Conservation (phyloP, 805 yeast species). For the Saturnispora bothae region DNA sequence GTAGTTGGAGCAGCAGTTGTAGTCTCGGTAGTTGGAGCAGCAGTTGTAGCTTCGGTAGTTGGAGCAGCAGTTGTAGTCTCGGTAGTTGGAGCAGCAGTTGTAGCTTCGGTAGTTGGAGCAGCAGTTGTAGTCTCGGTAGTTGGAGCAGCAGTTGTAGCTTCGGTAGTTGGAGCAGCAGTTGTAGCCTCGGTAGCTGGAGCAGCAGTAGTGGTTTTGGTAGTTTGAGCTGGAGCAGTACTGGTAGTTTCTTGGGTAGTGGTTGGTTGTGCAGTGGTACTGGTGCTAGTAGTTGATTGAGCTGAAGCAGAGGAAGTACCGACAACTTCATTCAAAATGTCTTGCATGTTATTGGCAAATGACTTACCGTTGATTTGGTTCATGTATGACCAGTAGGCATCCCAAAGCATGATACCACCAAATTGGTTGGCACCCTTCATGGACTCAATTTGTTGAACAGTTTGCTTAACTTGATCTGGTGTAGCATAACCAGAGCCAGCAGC, state of each 20-base stretch:
- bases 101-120: too few species aligned
- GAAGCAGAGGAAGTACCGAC: constrained; percentile 9
- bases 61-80: constrained; percentile 13
- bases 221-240: constrained; percentile 9
- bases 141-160: not conserved
- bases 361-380: constrained; percentile 10
- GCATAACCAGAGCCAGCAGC: constrained; percentile 53
- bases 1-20: not conserved
- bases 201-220: constrained; percentile 2
- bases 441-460: constrained; percentile 25
- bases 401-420: constrained; percentile 68
- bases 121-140: not conserved
- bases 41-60: constrained; percentile 15
- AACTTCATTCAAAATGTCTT: constrained; percentile 10
- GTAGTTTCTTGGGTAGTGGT: constrained; percentile 9
- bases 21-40: constrained; percentile 2
- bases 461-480: constrained; percentile 31
- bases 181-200: constrained; percentile 12
- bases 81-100: constrained; percentile 5
- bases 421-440: constrained; percentile 24
- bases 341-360: constrained; percentile 11
- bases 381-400: constrained; percentile 53
- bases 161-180: constrained; percentile 9
- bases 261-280: constrained; percentile 9
- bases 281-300: constrained; percentile 5